These are phyloP conservation scores for Sporothrix dimorphospora DNA, from an alignment of 2,329 filamentous ascomycete species.

Conservation along the genomic window DNA sequence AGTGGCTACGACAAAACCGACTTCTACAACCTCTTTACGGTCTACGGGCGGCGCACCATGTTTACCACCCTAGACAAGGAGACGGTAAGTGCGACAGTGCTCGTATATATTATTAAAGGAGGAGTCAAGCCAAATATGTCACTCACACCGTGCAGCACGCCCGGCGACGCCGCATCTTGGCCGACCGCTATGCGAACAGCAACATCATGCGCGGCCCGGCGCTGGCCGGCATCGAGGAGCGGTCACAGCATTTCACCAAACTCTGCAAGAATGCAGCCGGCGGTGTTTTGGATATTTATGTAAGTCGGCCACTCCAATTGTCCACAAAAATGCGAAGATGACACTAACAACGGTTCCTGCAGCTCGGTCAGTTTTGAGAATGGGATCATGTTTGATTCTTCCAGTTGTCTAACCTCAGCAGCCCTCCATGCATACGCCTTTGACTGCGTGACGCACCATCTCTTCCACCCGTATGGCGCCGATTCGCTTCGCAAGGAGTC, in stretches of 20 bases:
- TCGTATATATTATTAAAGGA: no score
- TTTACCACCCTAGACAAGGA: slow-evolving; percentile 61
- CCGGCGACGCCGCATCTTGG: slow-evolving; percentile 64
- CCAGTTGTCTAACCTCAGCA: slow-evolving; percentile 23
- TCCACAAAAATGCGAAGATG: neutral
- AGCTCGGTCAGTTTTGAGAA: slow-evolving; percentile 15
- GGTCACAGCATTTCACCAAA: slow-evolving; percentile 58
- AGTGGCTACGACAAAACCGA: slow-evolving; percentile 68
- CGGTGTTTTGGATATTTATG: slow-evolving; percentile 63
- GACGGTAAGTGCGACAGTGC: slow-evolving; percentile 53
- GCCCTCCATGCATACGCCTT: slow-evolving; percentile 68
- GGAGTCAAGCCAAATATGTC: no score
- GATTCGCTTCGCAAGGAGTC: slow-evolving; percentile 58
- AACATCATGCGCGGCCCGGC: slow-evolving; percentile 63
- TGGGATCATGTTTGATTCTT: neutral
- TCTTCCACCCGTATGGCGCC: slow-evolving; percentile 69
- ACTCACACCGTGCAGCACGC: no score
- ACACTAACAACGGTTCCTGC: neutral
- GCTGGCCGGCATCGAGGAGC: slow-evolving; percentile 59
- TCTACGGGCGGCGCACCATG: slow-evolving; percentile 63
- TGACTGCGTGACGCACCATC: slow-evolving; percentile 68
- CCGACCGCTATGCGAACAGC: slow-evolving; percentile 69
- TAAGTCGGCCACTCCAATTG: slow-evolving; percentile 41
- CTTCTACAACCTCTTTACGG: slow-evolving; percentile 64
- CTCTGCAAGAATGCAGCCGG: slow-evolving; percentile 53